Conservation (phyloP, 1,284 basidiomycete species). For the Irpex lacteus region DNA sequence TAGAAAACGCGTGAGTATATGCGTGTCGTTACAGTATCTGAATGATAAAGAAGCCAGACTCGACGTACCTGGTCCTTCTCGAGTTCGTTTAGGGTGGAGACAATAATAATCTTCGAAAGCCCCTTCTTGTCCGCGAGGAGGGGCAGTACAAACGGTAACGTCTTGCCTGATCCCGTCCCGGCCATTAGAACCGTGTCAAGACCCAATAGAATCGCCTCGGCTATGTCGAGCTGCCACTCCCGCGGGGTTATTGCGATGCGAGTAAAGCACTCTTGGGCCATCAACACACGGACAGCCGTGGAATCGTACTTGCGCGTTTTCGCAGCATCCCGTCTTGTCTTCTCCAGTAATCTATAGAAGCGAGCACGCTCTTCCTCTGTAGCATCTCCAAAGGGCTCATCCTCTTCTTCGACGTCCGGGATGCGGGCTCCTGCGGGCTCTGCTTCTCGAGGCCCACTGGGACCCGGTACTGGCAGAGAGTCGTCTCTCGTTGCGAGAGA, state of each 20-base stretch:
- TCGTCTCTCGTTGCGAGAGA: too few species aligned
- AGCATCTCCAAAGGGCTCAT: too few species aligned
- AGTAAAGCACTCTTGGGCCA: too few species aligned
- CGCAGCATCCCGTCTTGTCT: too few species aligned
- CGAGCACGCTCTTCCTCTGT: too few species aligned
- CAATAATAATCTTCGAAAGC: conserved; percentile 26
- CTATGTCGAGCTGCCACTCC: conserved; percentile 34
- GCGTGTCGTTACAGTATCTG: background rate
- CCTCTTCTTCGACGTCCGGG: too few species aligned
- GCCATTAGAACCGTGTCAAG: conserved; percentile 33
- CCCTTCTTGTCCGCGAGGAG: conserved; percentile 16
- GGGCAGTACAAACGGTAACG: conserved; percentile 34
- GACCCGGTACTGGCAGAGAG: too few species aligned
- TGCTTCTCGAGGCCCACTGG: too few species aligned
- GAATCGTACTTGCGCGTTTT: too few species aligned
- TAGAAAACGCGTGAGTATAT: background rate
- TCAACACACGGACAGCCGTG: too few species aligned
- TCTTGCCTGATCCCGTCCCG: conserved; percentile 34
- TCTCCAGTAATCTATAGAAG: too few species aligned
- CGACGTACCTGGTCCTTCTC: conserved; percentile 22
- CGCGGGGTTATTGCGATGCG: conserved; percentile 6
- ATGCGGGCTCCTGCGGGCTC: too few species aligned
- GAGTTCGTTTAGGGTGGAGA: conserved; percentile 34
- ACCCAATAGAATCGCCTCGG: conserved; percentile 31
- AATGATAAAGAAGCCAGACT: background rate